Base-by-base conservation (phyloP, 1,284 basidiomycete species). In the Apiotrichum mycotoxinovorans region DNA sequence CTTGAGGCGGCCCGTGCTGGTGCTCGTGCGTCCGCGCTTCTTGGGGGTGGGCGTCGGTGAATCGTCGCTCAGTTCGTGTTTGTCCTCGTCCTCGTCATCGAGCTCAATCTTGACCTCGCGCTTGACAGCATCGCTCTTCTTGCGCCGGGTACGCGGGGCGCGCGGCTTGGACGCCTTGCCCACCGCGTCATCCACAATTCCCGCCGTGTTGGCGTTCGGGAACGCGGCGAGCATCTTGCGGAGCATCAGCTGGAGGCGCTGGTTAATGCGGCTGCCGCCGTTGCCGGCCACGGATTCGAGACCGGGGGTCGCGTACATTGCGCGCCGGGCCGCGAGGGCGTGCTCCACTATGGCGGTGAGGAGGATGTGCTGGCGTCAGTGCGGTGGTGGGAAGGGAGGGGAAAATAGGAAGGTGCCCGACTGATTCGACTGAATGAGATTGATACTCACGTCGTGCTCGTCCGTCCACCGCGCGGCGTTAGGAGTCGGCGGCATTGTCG, bases 241-340 rank as follows among this genome's bases (percentile, higher is more conserved):
- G 30, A 64, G 52, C 46, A 59, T 50, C n/a, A 41, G 41, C 43
- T 57, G 42, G 15, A 57, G 22, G 33, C 52, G 34, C 47, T 66
- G 42, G 49, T 61, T 56, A 54, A 63, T 45, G 22, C 57, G 48
- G 51, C 45, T 50, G 20, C 65, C 50, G 41, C 56, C 56, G 56
- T 67, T 56, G 35, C 55, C 23, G 18, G 42, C 27, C 23, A 67
- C 56, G 38, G 63, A 51, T 51, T 47, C 43, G 38, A 62, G 60
- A 30, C 58, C 57, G 20, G 63, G 44, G 45, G 47, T 17, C 45
- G 51, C 59, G 60, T 67, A 58, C 44, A 62, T 37, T 25, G 52
- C 18, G 25, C 57, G 52, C 11, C 61, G 48, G 30, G 52, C 14
- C n/a, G 45, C 37, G 41, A 62, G 40, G 43, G 48, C 33, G 30